These are phyloP conservation scores for Arthrobotrys pseudoclavata DNA, from an alignment of 2,329 filamentous ascomycete species.

Conservation along the genomic window DNA sequence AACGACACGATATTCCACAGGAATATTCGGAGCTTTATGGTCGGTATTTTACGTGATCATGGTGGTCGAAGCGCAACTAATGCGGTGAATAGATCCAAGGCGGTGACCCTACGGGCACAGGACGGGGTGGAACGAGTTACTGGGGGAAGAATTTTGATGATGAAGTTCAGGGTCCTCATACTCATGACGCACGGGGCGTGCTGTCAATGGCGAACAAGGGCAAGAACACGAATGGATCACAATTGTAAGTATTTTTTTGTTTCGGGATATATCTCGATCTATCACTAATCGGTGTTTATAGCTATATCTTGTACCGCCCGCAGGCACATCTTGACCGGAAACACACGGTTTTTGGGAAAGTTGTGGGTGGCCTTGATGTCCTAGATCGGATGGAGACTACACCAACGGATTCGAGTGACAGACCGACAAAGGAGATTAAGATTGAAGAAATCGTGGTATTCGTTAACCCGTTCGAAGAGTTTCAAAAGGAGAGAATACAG, in stretches of 20 bases:
- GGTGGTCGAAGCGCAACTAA: background rate
- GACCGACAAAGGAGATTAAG: constrained; percentile 81
- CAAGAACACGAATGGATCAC: constrained; percentile 94
- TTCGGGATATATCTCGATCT: background rate
- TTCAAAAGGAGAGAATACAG: constrained; percentile 79
- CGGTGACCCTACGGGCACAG: constrained; percentile 92
- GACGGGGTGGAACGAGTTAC: constrained; percentile 87
- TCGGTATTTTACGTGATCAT: constrained; percentile 5
- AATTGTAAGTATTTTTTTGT: constrained; percentile 72
- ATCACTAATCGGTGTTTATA: constrained; percentile 56
- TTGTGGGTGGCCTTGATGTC: constrained; percentile 81
- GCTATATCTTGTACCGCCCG: constrained; percentile 89
- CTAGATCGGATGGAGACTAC: constrained; percentile 82
- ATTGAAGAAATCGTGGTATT: constrained; percentile 89
- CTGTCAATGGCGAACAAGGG: constrained; percentile 98
- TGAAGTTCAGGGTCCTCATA: constrained; percentile 88
- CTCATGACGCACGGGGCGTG: constrained; percentile 84
- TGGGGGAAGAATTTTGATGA: constrained; percentile 97
- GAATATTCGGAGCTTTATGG: constrained; percentile 95
- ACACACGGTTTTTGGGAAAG: constrained; percentile 90
- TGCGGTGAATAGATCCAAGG: constrained; percentile 77
- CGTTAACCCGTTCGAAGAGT: constrained; percentile 95
- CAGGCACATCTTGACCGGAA: constrained; percentile 90
- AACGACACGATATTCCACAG: constrained; percentile 86
- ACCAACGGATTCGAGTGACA: constrained; percentile 79